A percentile compares a stretch with the other conserved stretches of the same genome.
Evolutionary conservation across 1,284 basidiomycete genomes (phyloP).

Genomic region (Xanthoconium separans): DNA sequence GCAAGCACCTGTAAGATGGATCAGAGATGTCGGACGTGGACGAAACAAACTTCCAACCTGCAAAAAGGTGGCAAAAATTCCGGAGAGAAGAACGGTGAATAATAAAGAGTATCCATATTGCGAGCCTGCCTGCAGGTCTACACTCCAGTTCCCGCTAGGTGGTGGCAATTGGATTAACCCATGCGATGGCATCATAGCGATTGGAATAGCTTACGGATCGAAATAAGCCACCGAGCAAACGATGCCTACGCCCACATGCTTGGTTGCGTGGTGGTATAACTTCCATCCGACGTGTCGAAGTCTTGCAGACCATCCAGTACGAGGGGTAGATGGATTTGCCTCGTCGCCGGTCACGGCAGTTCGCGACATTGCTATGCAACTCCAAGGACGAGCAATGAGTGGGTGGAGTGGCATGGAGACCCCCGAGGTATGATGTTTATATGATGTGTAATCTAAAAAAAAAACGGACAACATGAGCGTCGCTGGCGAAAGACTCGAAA

Average conservation of each 20-base stretch:
- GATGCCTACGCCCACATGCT: constrained; percentile 49
- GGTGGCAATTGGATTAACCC: neutral
- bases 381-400: neutral
- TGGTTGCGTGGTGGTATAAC: constrained; percentile 39
- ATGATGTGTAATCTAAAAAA: neutral
- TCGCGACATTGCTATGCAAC: constrained; percentile 13
- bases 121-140: constrained; percentile 59
- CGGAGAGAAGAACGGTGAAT: constrained; percentile 71
- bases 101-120: constrained; percentile 71
- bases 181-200: neutral
- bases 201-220: constrained; percentile 44
- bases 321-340: neutral
- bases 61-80: constrained; percentile 63
- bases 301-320: constrained; percentile 18
- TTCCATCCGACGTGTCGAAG: constrained; percentile 22
- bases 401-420: neutral
- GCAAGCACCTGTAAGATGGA: constrained; percentile 40
- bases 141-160: constrained; percentile 57
- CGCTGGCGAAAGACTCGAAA: neutral
- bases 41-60: constrained; percentile 37
- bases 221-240: constrained; percentile 56
- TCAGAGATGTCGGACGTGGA: constrained; percentile 1
- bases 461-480: neutral
- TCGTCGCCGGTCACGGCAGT: constrained; percentile 7
- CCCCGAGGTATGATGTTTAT: neutral